Percentiles rank a stretch among this genome's conserved stretches.
Conservation (phyloP, 345 rosid species). For the Geranium brycei region DNA sequence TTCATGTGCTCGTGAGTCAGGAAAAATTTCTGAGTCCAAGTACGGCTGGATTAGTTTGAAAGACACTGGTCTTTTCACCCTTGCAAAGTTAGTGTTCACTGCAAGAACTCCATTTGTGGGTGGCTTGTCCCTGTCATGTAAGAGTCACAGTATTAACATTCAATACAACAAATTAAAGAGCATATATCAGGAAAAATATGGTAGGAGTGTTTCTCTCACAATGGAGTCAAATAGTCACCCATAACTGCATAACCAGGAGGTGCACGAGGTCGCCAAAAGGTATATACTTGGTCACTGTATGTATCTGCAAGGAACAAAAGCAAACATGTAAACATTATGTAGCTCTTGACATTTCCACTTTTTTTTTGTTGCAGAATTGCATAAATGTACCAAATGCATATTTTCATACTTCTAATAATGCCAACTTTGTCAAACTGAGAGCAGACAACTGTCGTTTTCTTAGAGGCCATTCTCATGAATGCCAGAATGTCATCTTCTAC, state of each 20-base stretch:
- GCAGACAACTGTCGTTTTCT: constrained; percentile 71
- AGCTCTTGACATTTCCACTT: background rate
- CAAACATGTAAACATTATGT: background rate
- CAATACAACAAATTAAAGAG: constrained; percentile 5
- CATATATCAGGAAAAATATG: constrained; percentile 7
- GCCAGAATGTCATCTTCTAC: constrained; percentile 88
- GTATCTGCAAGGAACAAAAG: constrained; percentile 36
- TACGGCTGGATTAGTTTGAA: constrained; percentile 69
- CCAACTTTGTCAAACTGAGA: constrained; percentile 91
- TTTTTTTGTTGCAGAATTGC: background rate
- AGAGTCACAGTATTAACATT: constrained; percentile 11
- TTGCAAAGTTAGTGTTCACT: constrained; percentile 62
- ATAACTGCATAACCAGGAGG: constrained; percentile 95
- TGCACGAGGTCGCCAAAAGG: constrained; percentile 88
- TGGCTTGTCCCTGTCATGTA: constrained; percentile 79
- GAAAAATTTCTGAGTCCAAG: constrained; percentile 21
- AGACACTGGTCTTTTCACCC: constrained; percentile 69
- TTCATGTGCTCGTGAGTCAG: constrained; percentile 11
- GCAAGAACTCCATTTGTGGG: constrained; percentile 89
- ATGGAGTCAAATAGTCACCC: constrained; percentile 86
- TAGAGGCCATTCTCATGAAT: constrained; percentile 77
- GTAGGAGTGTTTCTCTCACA: constrained; percentile 35
- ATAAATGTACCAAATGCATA: background rate
- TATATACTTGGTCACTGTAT: constrained; percentile 43
- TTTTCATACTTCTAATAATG: constrained; percentile 48